phyloP scores from a whole-genome alignment of 1,284 basidiomycete genomes.

The Takashimella koratensis region DNA sequence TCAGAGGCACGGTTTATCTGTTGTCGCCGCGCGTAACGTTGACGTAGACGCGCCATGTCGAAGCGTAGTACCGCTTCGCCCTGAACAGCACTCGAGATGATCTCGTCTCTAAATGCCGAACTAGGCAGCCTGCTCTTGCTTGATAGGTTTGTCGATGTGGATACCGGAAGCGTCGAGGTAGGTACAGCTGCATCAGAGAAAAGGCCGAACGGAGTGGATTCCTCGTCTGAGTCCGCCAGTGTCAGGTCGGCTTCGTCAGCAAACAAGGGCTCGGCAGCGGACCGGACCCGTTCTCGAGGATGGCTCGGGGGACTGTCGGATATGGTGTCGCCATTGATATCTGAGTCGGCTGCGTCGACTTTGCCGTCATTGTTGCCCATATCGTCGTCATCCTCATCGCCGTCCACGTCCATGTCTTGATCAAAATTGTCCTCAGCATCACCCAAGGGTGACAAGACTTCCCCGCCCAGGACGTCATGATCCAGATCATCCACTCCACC shows the following conservation, averaged over 20 bases:
- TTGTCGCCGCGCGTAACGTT: slow-evolving; percentile 18
- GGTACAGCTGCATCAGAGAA: neutral
- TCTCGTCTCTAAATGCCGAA: slow-evolving; percentile 38
- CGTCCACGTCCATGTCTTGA: neutral
- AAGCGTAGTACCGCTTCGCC: slow-evolving; percentile 40
- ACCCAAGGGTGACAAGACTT: no score
- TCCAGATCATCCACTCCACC: neutral
- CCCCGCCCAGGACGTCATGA: neutral
- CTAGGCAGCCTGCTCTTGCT: slow-evolving; percentile 13
- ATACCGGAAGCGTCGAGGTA: neutral
- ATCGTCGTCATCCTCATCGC: neutral
- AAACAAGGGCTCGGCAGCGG: neutral
- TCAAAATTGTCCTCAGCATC: slow-evolving; percentile 10
- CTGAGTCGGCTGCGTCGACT: no score
- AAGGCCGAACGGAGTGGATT: neutral
- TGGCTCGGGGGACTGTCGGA: no score
- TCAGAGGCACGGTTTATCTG: neutral
- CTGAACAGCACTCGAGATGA: slow-evolving; percentile 21
- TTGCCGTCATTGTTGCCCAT: neutral
- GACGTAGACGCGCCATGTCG: slow-evolving; percentile 28
- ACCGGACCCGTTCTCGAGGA: neutral
- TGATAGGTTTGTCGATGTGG: slow-evolving; percentile 1
- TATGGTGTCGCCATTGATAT: no score
- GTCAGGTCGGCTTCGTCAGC: slow-evolving; percentile 2
- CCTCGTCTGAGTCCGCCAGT: slow-evolving; percentile 36